Evolutionary conservation across 768 basidiomycete species (phyloP), one percentile per base, ranked within the genome.

Genomic region (Macrolepiota fuliginosa): DNA sequence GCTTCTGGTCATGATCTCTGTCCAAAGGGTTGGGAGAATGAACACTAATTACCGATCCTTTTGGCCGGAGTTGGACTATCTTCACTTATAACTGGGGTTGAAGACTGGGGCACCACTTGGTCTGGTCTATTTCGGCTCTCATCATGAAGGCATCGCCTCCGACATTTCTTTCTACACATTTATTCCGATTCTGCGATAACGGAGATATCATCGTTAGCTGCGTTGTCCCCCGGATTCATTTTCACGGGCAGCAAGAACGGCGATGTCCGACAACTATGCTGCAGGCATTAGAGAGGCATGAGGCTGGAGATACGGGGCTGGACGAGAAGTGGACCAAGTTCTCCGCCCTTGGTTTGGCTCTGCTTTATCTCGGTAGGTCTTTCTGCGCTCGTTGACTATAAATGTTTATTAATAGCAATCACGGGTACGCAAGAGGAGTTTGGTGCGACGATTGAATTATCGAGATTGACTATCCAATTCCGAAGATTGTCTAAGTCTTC

Each of bases 191-290:
- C 78, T 4, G 77, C 87, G 36, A 88, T 90, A 19, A 96, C 94
- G 88, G 96, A 98, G 73, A 86, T 99, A 45, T 87, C 88, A 2
- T 84, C 91, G 49, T 80, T 96, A 59, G 87, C 95, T 17, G 88
- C 96, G 0, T 79, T 99, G 15, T 87, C 96, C 0, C 83, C 98
- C 10, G 96, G 96, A 1, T 96, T 98, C 74, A 88, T 98, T 57
- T 97, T 94, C 68, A 94, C 96, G 24, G 96, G 96, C 17, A 95
- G 94, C 69, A 93, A 89, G 53, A 91, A 98, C 65, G 95, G 95
- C 4, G 97, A 99, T 65, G 87, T 97, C 15, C 94, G 7, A 86
- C 87, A 62, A 87, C 89, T 0, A 94, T 99, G 59, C 77, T 98
- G 70, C 94, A 96, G 77, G 89, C 91, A 2, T 72, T 99, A 69